Conservation (phyloP, 495 filamentous ascomycete species). For the Neurospora sp. region DNA sequence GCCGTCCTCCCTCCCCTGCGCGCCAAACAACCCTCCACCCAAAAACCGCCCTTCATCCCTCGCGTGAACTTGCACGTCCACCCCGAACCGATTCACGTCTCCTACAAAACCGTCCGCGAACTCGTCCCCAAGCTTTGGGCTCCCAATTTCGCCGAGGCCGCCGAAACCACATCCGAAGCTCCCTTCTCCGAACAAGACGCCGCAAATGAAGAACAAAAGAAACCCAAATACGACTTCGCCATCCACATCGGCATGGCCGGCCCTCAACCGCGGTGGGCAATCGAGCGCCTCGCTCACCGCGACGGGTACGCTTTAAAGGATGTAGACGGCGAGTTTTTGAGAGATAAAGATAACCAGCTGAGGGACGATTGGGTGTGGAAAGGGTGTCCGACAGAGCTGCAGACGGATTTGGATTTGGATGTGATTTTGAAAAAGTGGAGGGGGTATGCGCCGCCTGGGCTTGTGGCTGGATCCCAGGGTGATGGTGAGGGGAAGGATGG, state of each 20-base stretch:
- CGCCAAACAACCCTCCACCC: slow-evolving; percentile 14
- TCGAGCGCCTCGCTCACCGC: slow-evolving; percentile 64
- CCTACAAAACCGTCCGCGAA: slow-evolving; percentile 53
- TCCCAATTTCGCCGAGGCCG: background rate
- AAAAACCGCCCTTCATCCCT: slow-evolving; percentile 26
- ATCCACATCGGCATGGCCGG: slow-evolving; percentile 79
- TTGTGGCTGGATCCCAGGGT: background rate
- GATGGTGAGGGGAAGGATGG: background rate
- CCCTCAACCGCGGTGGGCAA: slow-evolving; percentile 53
- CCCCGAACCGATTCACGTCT: slow-evolving; percentile 56
- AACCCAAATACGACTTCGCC: slow-evolving; percentile 47
- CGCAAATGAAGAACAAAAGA: background rate
- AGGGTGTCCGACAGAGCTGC: slow-evolving; percentile 34
- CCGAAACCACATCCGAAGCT: background rate
- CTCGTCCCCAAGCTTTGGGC: slow-evolving; percentile 52
- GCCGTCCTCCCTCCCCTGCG: slow-evolving; percentile 41
- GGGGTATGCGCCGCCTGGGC: slow-evolving; percentile 19
- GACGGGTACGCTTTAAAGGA: slow-evolving; percentile 65
- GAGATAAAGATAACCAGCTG: slow-evolving; percentile 36
- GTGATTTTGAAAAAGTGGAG: slow-evolving; percentile 49
- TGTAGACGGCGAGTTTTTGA: slow-evolving; percentile 49
- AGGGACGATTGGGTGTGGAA: slow-evolving; percentile 34
- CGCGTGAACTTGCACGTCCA: slow-evolving; percentile 56
- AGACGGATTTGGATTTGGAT: slow-evolving; percentile 41
- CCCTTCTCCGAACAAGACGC: slow-evolving; percentile 7